These are phyloP conservation scores for Podila horticola DNA, from an alignment of 192 early-diverging fungal species.

Conservation along the genomic window DNA sequence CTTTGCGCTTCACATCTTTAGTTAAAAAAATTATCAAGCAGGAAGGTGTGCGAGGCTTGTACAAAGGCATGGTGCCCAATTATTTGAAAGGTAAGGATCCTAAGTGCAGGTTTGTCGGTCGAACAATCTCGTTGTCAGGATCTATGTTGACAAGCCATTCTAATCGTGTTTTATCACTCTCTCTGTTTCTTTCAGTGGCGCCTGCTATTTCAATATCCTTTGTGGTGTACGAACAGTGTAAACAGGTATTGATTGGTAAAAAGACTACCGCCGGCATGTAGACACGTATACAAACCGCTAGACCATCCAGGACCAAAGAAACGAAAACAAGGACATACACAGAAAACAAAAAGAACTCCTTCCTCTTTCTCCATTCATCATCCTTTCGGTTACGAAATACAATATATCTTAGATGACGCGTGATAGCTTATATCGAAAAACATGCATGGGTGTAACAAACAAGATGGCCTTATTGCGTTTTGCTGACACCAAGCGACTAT, in stretches of 20 bases:
- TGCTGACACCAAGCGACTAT: too few species aligned
- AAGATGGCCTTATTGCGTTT: too few species aligned
- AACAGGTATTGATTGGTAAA: conserved; percentile 67
- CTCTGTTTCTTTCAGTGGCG: conserved; percentile 54
- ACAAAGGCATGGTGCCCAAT: conserved; percentile 84
- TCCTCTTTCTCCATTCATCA: background rate
- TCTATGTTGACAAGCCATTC: background rate
- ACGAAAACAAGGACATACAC: conserved; percentile 7
- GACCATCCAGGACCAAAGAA: background rate
- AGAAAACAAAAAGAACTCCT: conserved; percentile 1
- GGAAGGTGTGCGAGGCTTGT: conserved; percentile 77
- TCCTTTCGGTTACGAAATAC: background rate
- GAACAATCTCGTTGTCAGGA: background rate
- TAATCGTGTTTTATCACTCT: background rate
- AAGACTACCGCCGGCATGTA: conserved; percentile 50
- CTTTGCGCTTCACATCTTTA: conserved; percentile 24
- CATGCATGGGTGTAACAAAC: too few species aligned
- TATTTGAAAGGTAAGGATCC: conserved; percentile 71
- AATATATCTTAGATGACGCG: too few species aligned
- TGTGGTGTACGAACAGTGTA: conserved; percentile 83
- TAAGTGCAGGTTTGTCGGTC: background rate
- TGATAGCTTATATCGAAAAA: too few species aligned
- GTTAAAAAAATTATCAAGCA: conserved; percentile 61
- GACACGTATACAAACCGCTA: conserved; percentile 6
- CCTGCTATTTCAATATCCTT: conserved; percentile 88